Conservation (phyloP, 805 yeast genomes). For the Kodamaea nitidulidarum region DNA sequence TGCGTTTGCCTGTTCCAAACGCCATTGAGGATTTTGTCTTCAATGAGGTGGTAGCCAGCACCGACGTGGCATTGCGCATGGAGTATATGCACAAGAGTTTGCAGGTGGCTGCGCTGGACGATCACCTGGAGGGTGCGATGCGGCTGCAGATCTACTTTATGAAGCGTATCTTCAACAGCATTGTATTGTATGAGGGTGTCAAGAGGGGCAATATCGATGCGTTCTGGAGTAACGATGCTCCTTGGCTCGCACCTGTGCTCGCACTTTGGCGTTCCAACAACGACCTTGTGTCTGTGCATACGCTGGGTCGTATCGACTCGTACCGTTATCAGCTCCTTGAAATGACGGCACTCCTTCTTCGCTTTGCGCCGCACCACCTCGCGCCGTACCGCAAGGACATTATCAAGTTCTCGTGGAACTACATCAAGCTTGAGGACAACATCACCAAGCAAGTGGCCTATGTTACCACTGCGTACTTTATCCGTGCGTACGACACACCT, state of each 20-base stretch:
- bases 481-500: conserved; percentile 84
- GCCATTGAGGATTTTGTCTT: conserved; percentile 57
- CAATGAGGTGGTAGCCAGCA: conserved; percentile 48
- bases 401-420: conserved; percentile 92
- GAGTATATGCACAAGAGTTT: conserved; percentile 50
- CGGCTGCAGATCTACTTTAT: conserved; percentile 55
- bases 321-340: conserved; percentile 77
- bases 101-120: conserved; percentile 38
- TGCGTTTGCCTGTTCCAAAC: conserved; percentile 44
- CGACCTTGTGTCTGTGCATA: conserved; percentile 47
- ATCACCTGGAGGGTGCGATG: conserved; percentile 34
- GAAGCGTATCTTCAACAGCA: conserved; percentile 60
- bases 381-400: conserved; percentile 71
- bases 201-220: conserved; percentile 43
- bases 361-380: conserved; percentile 58
- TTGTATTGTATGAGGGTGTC: conserved; percentile 59
- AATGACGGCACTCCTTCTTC: conserved; percentile 70
- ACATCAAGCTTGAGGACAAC: conserved; percentile 81
- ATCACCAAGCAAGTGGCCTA: conserved; percentile 91
- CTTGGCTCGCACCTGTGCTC: conserved; percentile 62
- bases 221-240: conserved; percentile 37
- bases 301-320: conserved; percentile 68
- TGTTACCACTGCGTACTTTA: conserved; percentile 80
- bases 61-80: conserved; percentile 45
- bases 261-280: conserved; percentile 70